phyloP scores from a whole-genome alignment of 495 filamentous ascomycete species.

The Friedmanniomyces endolithicus region DNA sequence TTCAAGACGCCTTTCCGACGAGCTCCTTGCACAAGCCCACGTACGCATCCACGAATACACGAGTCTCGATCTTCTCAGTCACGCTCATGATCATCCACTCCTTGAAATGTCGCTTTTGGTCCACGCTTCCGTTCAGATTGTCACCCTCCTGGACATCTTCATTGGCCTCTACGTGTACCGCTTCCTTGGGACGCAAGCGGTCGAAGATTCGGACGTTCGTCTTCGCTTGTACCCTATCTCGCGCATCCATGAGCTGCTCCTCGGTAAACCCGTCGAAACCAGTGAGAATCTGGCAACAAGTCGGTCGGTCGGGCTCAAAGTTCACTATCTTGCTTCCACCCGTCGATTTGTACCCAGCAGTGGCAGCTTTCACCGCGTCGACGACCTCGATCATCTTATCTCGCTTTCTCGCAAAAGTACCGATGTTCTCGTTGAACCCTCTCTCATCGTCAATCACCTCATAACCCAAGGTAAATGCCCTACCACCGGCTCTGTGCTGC shows the following conservation, averaged over 20 bases:
- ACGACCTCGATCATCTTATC: conserved; percentile 12
- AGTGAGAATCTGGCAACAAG: conserved; percentile 9
- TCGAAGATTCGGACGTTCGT: conserved; percentile 7
- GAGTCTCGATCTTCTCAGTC: background rate
- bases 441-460: conserved; percentile 13
- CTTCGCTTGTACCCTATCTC: conserved; percentile 7
- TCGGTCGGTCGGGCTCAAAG: conserved; percentile 7
- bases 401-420: conserved; percentile 9
- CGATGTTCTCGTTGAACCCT: conserved; percentile 17
- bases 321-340: conserved; percentile 1
- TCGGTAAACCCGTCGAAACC: conserved; percentile 9
- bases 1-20: background rate
- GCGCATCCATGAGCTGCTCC: conserved; percentile 4
- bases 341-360: background rate
- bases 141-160: background rate
- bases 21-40: conserved; percentile 14
- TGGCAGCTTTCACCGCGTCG: conserved; percentile 3
- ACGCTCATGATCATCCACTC: conserved; percentile 16
- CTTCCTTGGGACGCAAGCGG: conserved; percentile 6
- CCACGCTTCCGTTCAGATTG: background rate
- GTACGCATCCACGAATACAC: conserved; percentile 16
- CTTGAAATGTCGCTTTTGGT: background rate
- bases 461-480: conserved; percentile 4
- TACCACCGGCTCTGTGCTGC: conserved; percentile 13
- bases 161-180: background rate